Base-by-base conservation (phyloP, 2,329 filamentous ascomycete genomes). In the Sodiomyces alkalinus region DNA sequence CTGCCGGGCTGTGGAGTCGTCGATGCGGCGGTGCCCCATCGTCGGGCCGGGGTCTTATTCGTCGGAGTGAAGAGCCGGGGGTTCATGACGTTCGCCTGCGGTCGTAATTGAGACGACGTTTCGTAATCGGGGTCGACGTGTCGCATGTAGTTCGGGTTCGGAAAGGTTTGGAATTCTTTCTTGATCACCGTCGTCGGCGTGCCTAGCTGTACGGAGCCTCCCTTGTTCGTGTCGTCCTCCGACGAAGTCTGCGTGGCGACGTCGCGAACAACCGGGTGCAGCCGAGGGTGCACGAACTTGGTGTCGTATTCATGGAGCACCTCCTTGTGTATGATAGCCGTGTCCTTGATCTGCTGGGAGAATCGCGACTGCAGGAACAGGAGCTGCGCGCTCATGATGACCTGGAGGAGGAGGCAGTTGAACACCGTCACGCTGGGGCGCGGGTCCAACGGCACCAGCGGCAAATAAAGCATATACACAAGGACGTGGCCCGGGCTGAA, bases 401-500 rank as follows among this genome's bases (percentile, higher is more conserved):
- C 47, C 30, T 85, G 75, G 28, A 96, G 60, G 14, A 83, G 51
- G n/a, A 94, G 56, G 2, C 83, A 80, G 18, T 79, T 90, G 46
- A 86, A 72, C 3, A 94, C 74, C 0, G 82, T 90, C 22, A 92
- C 70, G 43, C 83, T 94, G 3, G 86, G 87, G 29, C 76, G 69
- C 22, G 79, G 73, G 44, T 93, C 85, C 11, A 82, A 62, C 3
- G 74, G 56, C 13, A 69, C 64, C 2, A 90, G 69, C 0, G 90
- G 92, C 2, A 98, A 64, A 41, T 87, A 86, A 18, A 93, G 64
- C 62, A 77, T 78, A 55, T 98, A 93, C 17, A 94, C 68, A 26
- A 93, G 57, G n/a, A 92, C 69, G 53, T 98, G 92, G 0, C 83
- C 80, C 0, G 90, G 90, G 42, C 86, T 92, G 58, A 98, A 96